Conservation (phyloP, 768 basidiomycete genomes). For the Coprinopsis cinerea region DNA sequence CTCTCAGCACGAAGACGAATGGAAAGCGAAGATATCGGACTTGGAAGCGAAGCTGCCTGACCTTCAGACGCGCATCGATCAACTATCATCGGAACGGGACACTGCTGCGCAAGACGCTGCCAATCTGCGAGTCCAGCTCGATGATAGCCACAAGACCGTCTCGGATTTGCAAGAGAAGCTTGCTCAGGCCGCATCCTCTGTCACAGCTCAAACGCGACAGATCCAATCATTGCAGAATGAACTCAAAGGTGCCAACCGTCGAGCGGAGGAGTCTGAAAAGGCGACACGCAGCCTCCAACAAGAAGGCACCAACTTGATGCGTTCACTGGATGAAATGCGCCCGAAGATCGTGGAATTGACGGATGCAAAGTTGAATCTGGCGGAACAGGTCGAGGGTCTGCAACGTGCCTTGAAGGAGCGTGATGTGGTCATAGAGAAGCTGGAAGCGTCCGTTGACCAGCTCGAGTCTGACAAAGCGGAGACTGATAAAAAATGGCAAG, state of each 20-base stretch:
- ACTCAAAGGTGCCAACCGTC: conserved; percentile 53
- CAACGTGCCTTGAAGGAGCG: conserved; percentile 48
- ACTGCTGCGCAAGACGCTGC: conserved; percentile 43
- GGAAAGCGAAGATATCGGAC: conserved; percentile 41
- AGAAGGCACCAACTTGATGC: conserved; percentile 75
- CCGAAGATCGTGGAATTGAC: conserved; percentile 82
- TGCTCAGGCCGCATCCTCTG: conserved; percentile 45
- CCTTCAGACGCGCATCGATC: conserved; percentile 36
- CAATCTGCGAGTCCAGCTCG: conserved; percentile 41
- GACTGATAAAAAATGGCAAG: conserved; percentile 38
- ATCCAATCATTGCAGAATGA: conserved; percentile 62
- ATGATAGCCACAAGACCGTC: conserved; percentile 39
- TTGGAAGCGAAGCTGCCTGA: conserved; percentile 36
- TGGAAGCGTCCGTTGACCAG: conserved; percentile 57
- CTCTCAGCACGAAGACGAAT: conserved; percentile 39
- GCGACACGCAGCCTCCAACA: conserved; percentile 66
- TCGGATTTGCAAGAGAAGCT: conserved; percentile 57
- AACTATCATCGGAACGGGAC: conserved; percentile 41
- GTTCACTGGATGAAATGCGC: conserved; percentile 79
- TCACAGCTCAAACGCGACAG: conserved; percentile 47
- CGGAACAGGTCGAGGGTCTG: conserved; percentile 56
- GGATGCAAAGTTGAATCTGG: conserved; percentile 59
- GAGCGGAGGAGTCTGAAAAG: conserved; percentile 70
- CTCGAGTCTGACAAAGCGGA: conserved; percentile 44
- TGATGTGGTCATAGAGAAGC: conserved; percentile 51